Conservation (phyloP, 108 stramenopile species). For the Schizochytrium sp. region DNA sequence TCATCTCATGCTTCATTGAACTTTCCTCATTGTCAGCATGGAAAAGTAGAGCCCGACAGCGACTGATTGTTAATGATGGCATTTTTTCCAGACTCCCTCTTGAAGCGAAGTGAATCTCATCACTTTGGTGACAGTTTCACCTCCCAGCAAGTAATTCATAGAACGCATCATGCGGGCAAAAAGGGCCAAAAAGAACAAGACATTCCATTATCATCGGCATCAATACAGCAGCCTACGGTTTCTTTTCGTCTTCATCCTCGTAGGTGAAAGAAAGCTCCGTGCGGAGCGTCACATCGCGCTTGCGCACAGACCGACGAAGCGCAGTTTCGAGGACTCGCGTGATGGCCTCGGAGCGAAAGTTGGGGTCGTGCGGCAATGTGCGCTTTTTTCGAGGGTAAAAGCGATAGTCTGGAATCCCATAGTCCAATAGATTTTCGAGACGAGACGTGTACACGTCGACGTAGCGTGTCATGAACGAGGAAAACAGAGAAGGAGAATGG, state of each 20-base stretch:
- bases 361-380: not conserved
- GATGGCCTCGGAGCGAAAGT: not conserved
- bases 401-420: constrained; percentile 30
- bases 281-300: not conserved
- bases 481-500: constrained; percentile 38
- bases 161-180: too few relatives aligned
- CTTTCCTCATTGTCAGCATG: too few relatives aligned
- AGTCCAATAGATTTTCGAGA: constrained; percentile 33
- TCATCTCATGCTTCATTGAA: too few relatives aligned
- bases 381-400: constrained; percentile 2
- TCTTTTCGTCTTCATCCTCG: not conserved
- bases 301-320: not conserved
- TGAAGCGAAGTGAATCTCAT: too few relatives aligned
- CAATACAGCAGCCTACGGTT: not conserved
- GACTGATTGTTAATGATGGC: too few relatives aligned
- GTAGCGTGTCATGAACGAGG: constrained; percentile 39
- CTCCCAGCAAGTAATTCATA: too few relatives aligned
- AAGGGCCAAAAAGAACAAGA: too few relatives aligned
- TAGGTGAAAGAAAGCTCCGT: not conserved
- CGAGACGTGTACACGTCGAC: constrained; percentile 39
- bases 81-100: too few relatives aligned
- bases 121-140: too few relatives aligned
- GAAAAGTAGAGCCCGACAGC: too few relatives aligned
- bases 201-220: too few relatives aligned
- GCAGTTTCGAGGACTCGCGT: not conserved